Evolutionary conservation across 1,139 yeast species (phyloP), one percentile per base, ranked within the genome.

Genomic region (Yamadazyma sp.): DNA sequence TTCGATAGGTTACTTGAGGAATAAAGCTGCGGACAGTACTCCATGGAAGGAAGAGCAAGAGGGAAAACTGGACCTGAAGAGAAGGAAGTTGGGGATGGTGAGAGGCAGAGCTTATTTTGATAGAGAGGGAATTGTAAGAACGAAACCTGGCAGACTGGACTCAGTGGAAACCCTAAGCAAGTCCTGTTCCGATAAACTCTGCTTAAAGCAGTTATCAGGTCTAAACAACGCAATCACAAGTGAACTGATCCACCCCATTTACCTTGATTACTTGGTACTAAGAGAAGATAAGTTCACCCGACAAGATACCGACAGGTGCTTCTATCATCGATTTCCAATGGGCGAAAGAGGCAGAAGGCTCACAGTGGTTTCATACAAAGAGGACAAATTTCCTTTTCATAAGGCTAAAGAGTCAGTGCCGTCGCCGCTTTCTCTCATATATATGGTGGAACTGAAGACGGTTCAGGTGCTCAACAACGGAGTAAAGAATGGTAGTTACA

Each of bases 121-220:
- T 17, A 54, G 61, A 23, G 59, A 72, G 1, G 96, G 96, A 0
- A 59, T 68, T 3, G 89, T 89, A 0, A 67, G 98, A 46, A 91
- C 97, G 0, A 91, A 91, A 55, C 98, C 98, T 0, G 98, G 98
- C 2, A 62, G 97, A 39, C 59, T 71, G 14, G 97, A 91, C 55
- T 83, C 96, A 2, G 69, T 75, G 2, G 47, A 80, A 2, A 77
- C 95, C 0, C 60, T 74, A 31, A 85, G 95, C 31, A 91, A 89
- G 55, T 87, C 96, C 0, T 91, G 98, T 57, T 81, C 95, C 1
- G 98, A 91, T 57, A 91, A 91, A 54, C 56, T 91, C 22, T 74
- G 87, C 31, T 44, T 82, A 36, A 73, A 75, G 40, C 96, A 87
- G 55, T 63, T 68, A 28, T 67, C 74, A 0, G 89, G 96, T 0